These are phyloP conservation scores for Trypanosoma mega DNA, from an alignment of 208 protist genomes.

Conservation along the genomic window DNA sequence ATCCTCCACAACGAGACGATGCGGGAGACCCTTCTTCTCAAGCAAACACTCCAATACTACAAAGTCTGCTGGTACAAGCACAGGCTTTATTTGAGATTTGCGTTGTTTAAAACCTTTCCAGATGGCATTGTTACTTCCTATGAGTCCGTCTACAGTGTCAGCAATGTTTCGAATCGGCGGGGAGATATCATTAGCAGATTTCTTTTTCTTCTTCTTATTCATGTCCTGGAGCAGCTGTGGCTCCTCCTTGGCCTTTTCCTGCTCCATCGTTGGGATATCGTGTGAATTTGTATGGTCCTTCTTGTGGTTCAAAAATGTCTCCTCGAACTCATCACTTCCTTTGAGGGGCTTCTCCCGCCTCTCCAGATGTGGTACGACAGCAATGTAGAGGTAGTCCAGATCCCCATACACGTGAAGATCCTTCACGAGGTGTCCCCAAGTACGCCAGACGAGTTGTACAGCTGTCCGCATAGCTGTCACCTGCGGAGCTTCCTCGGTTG, in stretches of 20 bases:
- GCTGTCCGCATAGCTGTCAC: conserved; percentile 50
- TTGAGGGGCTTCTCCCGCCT: too few species aligned
- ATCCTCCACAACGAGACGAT: conserved; percentile 84
- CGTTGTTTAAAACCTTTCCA: conserved; percentile 29
- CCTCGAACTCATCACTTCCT: too few species aligned
- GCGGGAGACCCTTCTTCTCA: conserved; percentile 77
- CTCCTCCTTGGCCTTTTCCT: too few species aligned
- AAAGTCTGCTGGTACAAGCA: conserved; percentile 72
- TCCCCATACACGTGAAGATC: conserved; percentile 83
- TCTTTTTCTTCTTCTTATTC: conserved; percentile 31
- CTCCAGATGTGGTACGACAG: conserved; percentile 64
- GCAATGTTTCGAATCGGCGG: conserved; percentile 9
- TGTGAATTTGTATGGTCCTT: too few species aligned
- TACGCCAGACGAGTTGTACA: conserved; percentile 65
- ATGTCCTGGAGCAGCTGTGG: too few species aligned
- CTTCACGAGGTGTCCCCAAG: conserved; percentile 87
- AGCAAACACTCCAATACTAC: conserved; percentile 78
- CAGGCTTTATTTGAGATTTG: conserved; percentile 9
- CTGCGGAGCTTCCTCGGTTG: conserved; percentile 21
- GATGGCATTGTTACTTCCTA: conserved; percentile 9
- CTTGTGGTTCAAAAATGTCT: too few species aligned
- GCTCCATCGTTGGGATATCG: too few species aligned
- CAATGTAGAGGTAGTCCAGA: conserved; percentile 77
- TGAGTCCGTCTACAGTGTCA: conserved; percentile 14
- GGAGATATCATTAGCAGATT: conserved; percentile 14